Percentiles rank a stretch among this genome's conserved stretches.
Evolutionary conservation across 768 basidiomycete genomes (phyloP).

Genomic region (Agaricus subrufescens): DNA sequence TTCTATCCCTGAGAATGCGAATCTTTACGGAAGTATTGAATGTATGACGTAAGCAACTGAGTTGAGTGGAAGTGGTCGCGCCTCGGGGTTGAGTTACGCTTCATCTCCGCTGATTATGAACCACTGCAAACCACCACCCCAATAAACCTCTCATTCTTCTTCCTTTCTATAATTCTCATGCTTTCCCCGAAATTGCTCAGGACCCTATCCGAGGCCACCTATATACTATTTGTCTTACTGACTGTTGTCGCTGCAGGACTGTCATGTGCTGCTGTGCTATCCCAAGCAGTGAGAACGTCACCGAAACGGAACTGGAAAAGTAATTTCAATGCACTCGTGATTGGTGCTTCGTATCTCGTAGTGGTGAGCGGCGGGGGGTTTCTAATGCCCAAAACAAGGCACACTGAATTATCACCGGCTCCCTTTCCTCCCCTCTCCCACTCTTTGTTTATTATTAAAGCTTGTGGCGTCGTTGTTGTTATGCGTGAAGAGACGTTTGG

Average conservation of each 20-base stretch:
- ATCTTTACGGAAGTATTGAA: no score
- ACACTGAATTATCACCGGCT: no score
- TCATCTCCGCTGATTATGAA: background rate
- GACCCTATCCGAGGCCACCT: slow-evolving; percentile 51
- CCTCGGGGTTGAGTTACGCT: no score
- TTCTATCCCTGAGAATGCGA: background rate
- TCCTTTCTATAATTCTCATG: slow-evolving; percentile 19
- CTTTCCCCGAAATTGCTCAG: slow-evolving; percentile 37
- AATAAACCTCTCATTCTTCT: no score
- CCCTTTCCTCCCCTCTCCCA: no score
- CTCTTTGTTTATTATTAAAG: slow-evolving; percentile 24
- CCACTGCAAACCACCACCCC: background rate
- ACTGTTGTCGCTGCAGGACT: slow-evolving; percentile 52
- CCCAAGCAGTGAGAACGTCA: slow-evolving; percentile 68
- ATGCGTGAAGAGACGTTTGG: slow-evolving; percentile 65
- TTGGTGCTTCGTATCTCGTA: slow-evolving; percentile 65
- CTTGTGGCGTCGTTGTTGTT: slow-evolving; percentile 53
- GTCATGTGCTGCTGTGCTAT: slow-evolving; percentile 60
- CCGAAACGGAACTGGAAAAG: slow-evolving; percentile 46
- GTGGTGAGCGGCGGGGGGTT: slow-evolving; percentile 42
- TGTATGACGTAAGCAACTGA: no score
- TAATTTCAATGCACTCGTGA: slow-evolving; percentile 65
- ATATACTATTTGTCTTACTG: slow-evolving; percentile 46
- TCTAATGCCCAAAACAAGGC: no score
- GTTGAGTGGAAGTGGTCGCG: no score